phyloP scores from a whole-genome alignment of 805 yeast genomes.

The Kluyveromyces dobzhanskii region DNA sequence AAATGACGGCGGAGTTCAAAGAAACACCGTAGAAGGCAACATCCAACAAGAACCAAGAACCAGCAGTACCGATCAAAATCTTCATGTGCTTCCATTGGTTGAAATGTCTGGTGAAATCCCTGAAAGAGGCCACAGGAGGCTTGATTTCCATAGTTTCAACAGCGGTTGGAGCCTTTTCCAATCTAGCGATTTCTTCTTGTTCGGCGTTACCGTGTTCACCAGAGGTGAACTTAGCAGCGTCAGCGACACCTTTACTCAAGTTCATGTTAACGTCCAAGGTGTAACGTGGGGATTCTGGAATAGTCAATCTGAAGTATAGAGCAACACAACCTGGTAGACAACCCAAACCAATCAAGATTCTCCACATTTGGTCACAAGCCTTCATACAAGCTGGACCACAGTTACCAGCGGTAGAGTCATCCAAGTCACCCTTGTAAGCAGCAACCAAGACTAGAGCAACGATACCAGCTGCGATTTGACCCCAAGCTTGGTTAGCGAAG shows the following conservation, averaged over 20 bases:
- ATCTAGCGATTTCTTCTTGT: slow-evolving; percentile 33
- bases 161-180: slow-evolving; percentile 47
- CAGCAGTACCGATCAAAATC: slow-evolving; percentile 80
- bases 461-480: slow-evolving; percentile 83
- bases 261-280: slow-evolving; percentile 65
- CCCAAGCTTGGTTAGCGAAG: slow-evolving; percentile 95
- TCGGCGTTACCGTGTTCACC: slow-evolving; percentile 47
- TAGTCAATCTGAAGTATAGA: slow-evolving; percentile 84
- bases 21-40: slow-evolving; percentile 87
- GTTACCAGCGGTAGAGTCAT: slow-evolving; percentile 44
- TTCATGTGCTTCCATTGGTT: slow-evolving; percentile 82
- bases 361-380: slow-evolving; percentile 93
- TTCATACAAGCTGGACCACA: slow-evolving; percentile 61
- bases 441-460: slow-evolving; percentile 70
- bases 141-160: slow-evolving; percentile 30
- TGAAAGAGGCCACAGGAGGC: slow-evolving; percentile 77
- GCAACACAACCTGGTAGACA: slow-evolving; percentile 83
- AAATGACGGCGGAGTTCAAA: slow-evolving; percentile 71
- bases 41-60: slow-evolving; percentile 86
- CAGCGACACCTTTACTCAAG: slow-evolving; percentile 49
- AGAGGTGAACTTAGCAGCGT: slow-evolving; percentile 40
- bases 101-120: slow-evolving; percentile 67
- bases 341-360: slow-evolving; percentile 83
- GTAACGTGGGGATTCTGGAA: slow-evolving; percentile 92
- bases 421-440: slow-evolving; percentile 61